phyloP scores from a whole-genome alignment of 1,139 yeast species.

The Geotrichum cucujoidarum region DNA sequence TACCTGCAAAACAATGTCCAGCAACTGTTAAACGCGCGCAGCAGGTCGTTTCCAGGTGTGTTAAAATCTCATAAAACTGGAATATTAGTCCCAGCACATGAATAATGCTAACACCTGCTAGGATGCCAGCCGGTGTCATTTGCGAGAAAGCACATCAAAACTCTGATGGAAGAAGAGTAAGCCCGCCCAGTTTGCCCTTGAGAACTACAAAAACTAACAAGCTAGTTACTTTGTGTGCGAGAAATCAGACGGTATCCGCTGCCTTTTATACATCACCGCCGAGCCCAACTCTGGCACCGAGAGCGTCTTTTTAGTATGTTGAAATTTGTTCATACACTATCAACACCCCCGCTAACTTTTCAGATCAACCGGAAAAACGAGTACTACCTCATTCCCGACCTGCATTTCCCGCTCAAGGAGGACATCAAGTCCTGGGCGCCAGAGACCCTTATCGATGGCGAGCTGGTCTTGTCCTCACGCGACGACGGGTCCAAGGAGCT shows the following conservation, averaged over 20 bases:
- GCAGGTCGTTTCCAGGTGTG: slow-evolving; percentile 23
- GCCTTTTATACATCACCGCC: slow-evolving; percentile 70
- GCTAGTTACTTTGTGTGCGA: slow-evolving; percentile 78
- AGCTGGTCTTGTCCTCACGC: slow-evolving; percentile 53
- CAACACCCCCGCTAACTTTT: background rate
- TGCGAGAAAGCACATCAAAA: slow-evolving; percentile 66
- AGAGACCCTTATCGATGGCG: slow-evolving; percentile 91
- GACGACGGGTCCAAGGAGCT: slow-evolving; percentile 55
- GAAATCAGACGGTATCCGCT: slow-evolving; percentile 89
- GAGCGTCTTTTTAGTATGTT: slow-evolving; percentile 40
- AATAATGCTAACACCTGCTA: slow-evolving; percentile 41
- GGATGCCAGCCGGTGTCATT: slow-evolving; percentile 97
- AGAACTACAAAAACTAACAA: background rate
- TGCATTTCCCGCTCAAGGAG: slow-evolving; percentile 71
- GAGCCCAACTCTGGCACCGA: slow-evolving; percentile 36
- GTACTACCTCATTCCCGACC: slow-evolving; percentile 70
- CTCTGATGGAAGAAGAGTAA: slow-evolving; percentile 53
- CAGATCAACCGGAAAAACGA: slow-evolving; percentile 80
- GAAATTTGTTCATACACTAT: background rate
- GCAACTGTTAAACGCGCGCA: slow-evolving; percentile 47
- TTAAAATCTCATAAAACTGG: background rate
- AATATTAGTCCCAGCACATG: background rate
- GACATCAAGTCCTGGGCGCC: slow-evolving; percentile 60
- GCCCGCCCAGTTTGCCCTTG: slow-evolving; percentile 15
- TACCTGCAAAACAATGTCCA: slow-evolving; percentile 65